phyloP scores from a whole-genome alignment of 148 eudicot genomes.

The Fagopyrum esculentum region DNA sequence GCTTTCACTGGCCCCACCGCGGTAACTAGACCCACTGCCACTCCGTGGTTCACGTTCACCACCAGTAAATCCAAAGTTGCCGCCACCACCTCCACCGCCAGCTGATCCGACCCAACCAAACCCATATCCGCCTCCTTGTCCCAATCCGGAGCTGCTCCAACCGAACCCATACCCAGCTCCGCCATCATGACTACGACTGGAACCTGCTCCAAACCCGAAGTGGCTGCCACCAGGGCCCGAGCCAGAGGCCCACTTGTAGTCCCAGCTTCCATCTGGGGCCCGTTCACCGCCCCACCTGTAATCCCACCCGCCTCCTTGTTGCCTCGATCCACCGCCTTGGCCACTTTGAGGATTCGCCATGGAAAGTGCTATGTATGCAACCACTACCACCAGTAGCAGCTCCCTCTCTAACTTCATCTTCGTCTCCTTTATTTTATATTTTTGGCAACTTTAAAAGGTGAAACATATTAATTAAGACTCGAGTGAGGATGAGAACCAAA shows the following conservation, averaged over 20 bases:
- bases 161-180: background rate
- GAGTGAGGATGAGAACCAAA: background rate
- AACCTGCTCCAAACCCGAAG: constrained; percentile 9
- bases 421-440: background rate
- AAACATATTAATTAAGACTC: background rate
- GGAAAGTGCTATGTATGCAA: background rate
- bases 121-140: constrained; percentile 2
- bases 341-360: constrained; percentile 3
- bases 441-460: background rate
- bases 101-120: background rate
- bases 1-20: background rate
- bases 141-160: background rate
- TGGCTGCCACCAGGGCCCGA: constrained; percentile 1
- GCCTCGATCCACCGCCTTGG: background rate
- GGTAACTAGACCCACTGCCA: too few relatives aligned
- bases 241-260: constrained; percentile 8
- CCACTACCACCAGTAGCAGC: background rate
- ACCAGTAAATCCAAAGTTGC: background rate
- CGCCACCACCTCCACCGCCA: background rate
- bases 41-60: background rate
- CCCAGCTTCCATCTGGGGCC: constrained; percentile 13
- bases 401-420: background rate
- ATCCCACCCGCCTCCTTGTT: constrained; percentile 13
- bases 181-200: background rate
- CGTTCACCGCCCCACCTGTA: constrained; percentile 6